phyloP scores from a whole-genome alignment of 495 filamentous ascomycete genomes.

The Niebla homalea region DNA sequence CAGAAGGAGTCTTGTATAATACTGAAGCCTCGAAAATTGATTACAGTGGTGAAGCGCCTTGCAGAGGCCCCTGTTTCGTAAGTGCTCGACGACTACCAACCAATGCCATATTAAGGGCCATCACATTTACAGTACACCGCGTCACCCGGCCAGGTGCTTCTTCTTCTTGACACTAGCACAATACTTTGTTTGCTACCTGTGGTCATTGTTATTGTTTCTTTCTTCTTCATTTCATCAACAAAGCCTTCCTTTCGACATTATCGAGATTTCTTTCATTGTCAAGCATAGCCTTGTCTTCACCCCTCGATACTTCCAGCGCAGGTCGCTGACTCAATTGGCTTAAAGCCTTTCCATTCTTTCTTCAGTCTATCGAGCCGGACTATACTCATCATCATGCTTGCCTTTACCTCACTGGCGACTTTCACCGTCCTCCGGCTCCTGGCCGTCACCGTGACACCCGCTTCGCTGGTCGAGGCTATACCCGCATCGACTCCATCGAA shows the following conservation, averaged over 20 bases:
- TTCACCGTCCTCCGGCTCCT: constrained; percentile 21
- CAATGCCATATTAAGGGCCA: too few relatives aligned
- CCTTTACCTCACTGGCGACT: constrained; percentile 12
- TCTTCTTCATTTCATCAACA: constrained; percentile 6
- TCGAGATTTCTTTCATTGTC: neutral
- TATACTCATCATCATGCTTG: constrained; percentile 14
- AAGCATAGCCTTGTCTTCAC: neutral
- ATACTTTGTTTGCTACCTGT: too few relatives aligned
- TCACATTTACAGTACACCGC: too few relatives aligned
- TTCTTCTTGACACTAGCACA: too few relatives aligned
- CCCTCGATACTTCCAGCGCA: constrained; percentile 6
- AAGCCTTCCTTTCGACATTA: neutral
- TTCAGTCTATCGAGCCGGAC: neutral
- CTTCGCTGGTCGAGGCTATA: constrained; percentile 29
- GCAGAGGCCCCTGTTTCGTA: too few relatives aligned
- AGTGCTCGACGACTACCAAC: too few relatives aligned
- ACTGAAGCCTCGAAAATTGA: too few relatives aligned
- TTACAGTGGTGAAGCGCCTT: too few relatives aligned
- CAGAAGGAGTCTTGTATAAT: neutral
- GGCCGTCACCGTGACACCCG: constrained; percentile 26
- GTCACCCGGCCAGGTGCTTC: too few relatives aligned
- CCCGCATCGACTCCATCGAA: constrained; percentile 19
- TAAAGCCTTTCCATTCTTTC: constrained; percentile 9
- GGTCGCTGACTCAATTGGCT: constrained; percentile 15
- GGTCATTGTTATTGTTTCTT: neutral